Conservation (phyloP, 2,329 filamentous ascomycete genomes). For the Epichloe gansuensis region DNA sequence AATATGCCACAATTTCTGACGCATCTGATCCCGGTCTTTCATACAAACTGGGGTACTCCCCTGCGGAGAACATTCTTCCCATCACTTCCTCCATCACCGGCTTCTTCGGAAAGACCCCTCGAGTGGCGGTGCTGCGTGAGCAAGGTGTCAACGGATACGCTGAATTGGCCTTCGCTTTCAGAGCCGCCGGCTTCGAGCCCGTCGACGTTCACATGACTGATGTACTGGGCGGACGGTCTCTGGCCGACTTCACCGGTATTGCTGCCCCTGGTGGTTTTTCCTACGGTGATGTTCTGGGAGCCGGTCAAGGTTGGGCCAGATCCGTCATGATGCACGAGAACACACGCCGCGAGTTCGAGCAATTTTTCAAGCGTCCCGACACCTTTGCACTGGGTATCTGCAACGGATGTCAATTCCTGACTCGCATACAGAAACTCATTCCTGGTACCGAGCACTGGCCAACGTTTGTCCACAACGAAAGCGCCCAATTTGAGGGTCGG, state of each 20-base stretch:
- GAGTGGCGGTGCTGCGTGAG: conserved; percentile 86
- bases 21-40: conserved; percentile 69
- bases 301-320: conserved; percentile 94
- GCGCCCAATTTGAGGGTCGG: conserved; percentile 82
- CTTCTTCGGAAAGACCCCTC: conserved; percentile 48
- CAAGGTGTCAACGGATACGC: conserved; percentile 91
- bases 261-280: conserved; percentile 97
- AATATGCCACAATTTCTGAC: conserved; percentile 65
- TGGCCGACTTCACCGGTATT: conserved; percentile 74
- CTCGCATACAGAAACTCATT: conserved; percentile 65
- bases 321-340: conserved; percentile 78
- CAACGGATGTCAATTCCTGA: conserved; percentile 95
- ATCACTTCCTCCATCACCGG: conserved; percentile 32
- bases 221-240: conserved; percentile 65
- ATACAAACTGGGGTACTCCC: conserved; percentile 72
- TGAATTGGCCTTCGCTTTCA: conserved; percentile 98
- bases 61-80: conserved; percentile 64
- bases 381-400: conserved; percentile 92
- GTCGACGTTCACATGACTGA: conserved; percentile 97
- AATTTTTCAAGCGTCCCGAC: conserved; percentile 77
- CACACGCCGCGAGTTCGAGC: conserved; percentile 61
- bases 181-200: conserved; percentile 77
- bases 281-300: conserved; percentile 75
- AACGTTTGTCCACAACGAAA: conserved; percentile 71
- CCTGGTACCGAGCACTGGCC: conserved; percentile 79